Percentiles rank a stretch among this genome's conserved stretches.
These are phyloP conservation scores for Boletus coccyginus DNA, from an alignment of 768 basidiomycete genomes.

Conservation along the genomic window DNA sequence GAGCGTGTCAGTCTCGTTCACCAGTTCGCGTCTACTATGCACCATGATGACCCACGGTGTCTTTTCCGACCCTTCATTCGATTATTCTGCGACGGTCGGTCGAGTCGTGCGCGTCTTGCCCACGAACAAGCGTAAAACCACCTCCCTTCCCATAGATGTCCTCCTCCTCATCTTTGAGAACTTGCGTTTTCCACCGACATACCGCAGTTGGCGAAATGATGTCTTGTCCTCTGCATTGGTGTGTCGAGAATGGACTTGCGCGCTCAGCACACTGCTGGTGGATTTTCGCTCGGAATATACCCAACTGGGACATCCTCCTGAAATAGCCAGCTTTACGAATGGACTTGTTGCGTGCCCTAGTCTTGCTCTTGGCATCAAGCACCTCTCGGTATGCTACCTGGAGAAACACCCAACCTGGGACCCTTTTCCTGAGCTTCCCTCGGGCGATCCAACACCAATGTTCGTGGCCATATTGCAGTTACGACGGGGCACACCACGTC, in stretches of 20 bases:
- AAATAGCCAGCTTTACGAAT: slow-evolving; percentile 1
- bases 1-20: slow-evolving; percentile 15
- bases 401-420: slow-evolving; percentile 6
- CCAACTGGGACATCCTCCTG: slow-evolving; percentile 1
- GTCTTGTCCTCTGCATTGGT: slow-evolving; percentile 7
- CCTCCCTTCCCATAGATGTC: slow-evolving; percentile 7
- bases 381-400: slow-evolving; percentile 7
- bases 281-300: slow-evolving; percentile 2
- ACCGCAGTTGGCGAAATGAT: slow-evolving; percentile 2
- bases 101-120: slow-evolving; percentile 3
- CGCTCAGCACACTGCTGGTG: slow-evolving; percentile 6
- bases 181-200: neutral
- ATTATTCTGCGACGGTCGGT: neutral
- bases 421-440: neutral
- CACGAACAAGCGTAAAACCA: neutral
- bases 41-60: neutral
- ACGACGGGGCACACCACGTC: neutral
- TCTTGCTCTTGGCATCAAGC: slow-evolving; percentile 5
- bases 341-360: neutral
- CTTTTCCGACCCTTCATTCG: neutral
- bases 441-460: neutral
- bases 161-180: slow-evolving; percentile 5
- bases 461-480: neutral
- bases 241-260: slow-evolving; percentile 11
- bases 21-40: neutral